Percentiles rank a stretch among this genome's conserved stretches.
phyloP scores from a whole-genome alignment of 441 rosid species.

The Eugenia klotzschiana region DNA sequence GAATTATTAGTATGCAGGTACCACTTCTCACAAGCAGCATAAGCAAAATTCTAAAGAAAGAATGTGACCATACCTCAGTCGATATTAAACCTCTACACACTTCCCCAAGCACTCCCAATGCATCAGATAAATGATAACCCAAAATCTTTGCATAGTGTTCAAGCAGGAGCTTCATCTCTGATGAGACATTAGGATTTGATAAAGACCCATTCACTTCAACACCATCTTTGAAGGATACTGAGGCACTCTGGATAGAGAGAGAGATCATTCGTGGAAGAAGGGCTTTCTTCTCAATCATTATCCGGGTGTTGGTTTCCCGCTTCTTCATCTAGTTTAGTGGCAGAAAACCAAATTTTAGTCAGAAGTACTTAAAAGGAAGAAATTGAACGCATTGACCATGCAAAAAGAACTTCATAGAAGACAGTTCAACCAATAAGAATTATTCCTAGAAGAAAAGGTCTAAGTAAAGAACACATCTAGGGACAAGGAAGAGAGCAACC shows the following conservation, averaged over 20 bases:
- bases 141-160: conserved; percentile 63
- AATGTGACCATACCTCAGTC: conserved; percentile 32
- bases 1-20: not conserved
- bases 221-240: conserved; percentile 42
- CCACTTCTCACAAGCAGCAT: not conserved
- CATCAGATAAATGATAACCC: conserved; percentile 61
- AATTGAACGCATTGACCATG: not conserved
- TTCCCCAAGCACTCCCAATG: conserved; percentile 39
- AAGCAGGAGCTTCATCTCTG: conserved; percentile 59
- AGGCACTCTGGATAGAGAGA: conserved; percentile 63
- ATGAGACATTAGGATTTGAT: conserved; percentile 29
- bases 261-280: conserved; percentile 83
- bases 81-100: conserved; percentile 48
- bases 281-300: conserved; percentile 52
- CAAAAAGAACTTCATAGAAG: not conserved
- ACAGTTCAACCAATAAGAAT: not conserved
- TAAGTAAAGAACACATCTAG: not conserved
- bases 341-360: not conserved
- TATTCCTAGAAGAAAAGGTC: not conserved
- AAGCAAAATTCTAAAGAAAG: not conserved
- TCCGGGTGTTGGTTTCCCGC: conserved; percentile 47
- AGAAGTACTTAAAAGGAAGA: not conserved
- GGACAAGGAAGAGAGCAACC: not conserved
- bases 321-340: conserved; percentile 38
- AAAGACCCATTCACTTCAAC: conserved; percentile 47